Evolutionary conservation across 1,284 basidiomycete genomes (phyloP).

Genomic region (Neolentinus lepideus): DNA sequence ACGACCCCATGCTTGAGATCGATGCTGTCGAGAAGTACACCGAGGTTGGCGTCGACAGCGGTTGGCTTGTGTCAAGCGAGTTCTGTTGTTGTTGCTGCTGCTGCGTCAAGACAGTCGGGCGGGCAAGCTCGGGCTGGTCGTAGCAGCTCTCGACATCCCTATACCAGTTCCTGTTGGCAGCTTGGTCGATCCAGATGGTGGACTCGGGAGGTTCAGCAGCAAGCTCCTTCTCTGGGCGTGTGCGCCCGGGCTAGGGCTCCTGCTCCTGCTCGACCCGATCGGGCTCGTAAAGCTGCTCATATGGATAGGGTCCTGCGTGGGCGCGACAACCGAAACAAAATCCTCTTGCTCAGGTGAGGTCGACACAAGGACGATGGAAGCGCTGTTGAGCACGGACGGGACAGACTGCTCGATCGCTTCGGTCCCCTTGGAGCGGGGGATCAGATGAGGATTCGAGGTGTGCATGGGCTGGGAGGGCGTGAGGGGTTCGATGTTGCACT

Average conservation of each 20-base stretch:
- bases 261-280: conserved; percentile 54
- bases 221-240: conserved; percentile 23
- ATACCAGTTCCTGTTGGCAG: conserved; percentile 3
- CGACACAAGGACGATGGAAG: conserved; percentile 55
- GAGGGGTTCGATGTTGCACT: conserved; percentile 73
- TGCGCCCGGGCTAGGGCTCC: conserved; percentile 45
- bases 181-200: conserved; percentile 19
- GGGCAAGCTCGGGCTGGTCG: conserved; percentile 7
- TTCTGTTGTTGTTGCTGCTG: not conserved
- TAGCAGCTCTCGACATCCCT: not conserved
- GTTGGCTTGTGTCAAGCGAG: conserved; percentile 11
- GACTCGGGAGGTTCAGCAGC: conserved; percentile 22
- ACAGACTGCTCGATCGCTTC: conserved; percentile 68
- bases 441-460: conserved; percentile 57
- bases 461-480: conserved; percentile 40
- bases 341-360: conserved; percentile 35
- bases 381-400: conserved; percentile 69
- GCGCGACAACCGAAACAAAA: conserved; percentile 51
- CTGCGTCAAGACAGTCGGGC: conserved; percentile 15
- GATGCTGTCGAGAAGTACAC: conserved; percentile 35
- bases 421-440: conserved; percentile 59
- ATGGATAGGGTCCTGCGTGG: conserved; percentile 24
- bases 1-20: conserved; percentile 24
- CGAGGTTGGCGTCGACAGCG: conserved; percentile 38
- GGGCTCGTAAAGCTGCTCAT: conserved; percentile 56